A percentile compares a stretch with the other conserved stretches of the same genome.
Conservation (phyloP, 768 basidiomycete genomes). For the Naganishia vaughanmartiniae region DNA sequence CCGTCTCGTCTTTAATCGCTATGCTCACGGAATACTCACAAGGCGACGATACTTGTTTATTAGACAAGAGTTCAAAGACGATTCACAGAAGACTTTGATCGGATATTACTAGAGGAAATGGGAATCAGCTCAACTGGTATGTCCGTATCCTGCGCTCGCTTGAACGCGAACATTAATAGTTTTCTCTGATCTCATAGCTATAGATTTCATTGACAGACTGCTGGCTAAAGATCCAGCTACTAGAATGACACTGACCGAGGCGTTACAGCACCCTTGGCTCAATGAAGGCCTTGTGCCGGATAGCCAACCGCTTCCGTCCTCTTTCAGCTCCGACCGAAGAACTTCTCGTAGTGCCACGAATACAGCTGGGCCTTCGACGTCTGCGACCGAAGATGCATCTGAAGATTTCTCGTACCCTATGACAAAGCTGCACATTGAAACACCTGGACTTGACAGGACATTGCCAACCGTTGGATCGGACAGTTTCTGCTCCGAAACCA, state of each 20-base stretch:
- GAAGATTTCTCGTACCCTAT: slow-evolving; percentile 48
- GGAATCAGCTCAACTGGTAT: slow-evolving; percentile 58
- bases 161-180: neutral
- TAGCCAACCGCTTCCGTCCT: slow-evolving; percentile 25
- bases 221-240: slow-evolving; percentile 63
- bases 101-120: slow-evolving; percentile 56
- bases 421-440: slow-evolving; percentile 42
- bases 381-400: slow-evolving; percentile 29
- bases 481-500: slow-evolving; percentile 17
- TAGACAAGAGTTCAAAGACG: slow-evolving; percentile 35
- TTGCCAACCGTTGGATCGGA: neutral
- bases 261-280: slow-evolving; percentile 78
- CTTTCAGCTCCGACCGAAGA: slow-evolving; percentile 9
- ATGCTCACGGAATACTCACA: neutral
- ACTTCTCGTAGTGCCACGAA: neutral
- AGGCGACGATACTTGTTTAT: neutral
- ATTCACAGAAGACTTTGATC: slow-evolving; percentile 58
- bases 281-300: slow-evolving; percentile 27
- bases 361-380: slow-evolving; percentile 2
- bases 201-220: slow-evolving; percentile 66
- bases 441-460: slow-evolving; percentile 26
- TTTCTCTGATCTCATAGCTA: slow-evolving; percentile 53
- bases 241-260: slow-evolving; percentile 70
- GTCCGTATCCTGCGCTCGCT: slow-evolving; percentile 34
- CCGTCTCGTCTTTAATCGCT: slow-evolving; percentile 24